phyloP scores from a whole-genome alignment of 371 early-diverging fungal genomes.

The Zancudomyces culisetae region DNA sequence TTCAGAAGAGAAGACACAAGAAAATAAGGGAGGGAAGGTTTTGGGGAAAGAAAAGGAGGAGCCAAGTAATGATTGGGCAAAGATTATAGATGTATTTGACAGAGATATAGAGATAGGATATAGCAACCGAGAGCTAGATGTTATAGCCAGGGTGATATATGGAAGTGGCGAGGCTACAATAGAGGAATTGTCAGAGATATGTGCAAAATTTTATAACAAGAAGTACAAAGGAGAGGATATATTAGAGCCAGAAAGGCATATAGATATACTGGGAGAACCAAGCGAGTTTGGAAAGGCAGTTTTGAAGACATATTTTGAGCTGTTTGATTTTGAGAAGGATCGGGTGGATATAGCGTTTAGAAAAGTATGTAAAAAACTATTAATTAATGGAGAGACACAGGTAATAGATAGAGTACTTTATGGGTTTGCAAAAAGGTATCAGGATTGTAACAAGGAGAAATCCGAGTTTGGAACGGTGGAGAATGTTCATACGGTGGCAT shows the following conservation, averaged over 20 bases:
- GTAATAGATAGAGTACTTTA: conserved; percentile 71
- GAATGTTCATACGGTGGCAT: conserved; percentile 66
- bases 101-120: too few relatives aligned
- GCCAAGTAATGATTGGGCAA: too few relatives aligned
- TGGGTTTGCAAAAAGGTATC: conserved; percentile 57
- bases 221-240: too few relatives aligned
- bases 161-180: too few relatives aligned
- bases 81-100: too few relatives aligned
- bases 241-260: not conserved
- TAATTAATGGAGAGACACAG: conserved; percentile 78
- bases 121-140: too few relatives aligned
- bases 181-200: too few relatives aligned
- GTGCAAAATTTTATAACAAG: too few relatives aligned
- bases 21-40: too few relatives aligned
- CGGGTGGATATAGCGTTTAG: conserved; percentile 63
- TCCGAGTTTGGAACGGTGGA: conserved; percentile 29
- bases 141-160: too few relatives aligned
- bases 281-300: conserved; percentile 31
- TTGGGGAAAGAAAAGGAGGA: too few relatives aligned
- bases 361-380: conserved; percentile 48
- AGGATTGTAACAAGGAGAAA: conserved; percentile 47
- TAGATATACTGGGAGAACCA: conserved; percentile 22
- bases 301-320: conserved; percentile 45
- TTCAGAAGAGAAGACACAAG: too few relatives aligned
- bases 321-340: conserved; percentile 48